Conservation (phyloP, 768 basidiomycete species). For the Rhodotorula kratochvilovae region DNA sequence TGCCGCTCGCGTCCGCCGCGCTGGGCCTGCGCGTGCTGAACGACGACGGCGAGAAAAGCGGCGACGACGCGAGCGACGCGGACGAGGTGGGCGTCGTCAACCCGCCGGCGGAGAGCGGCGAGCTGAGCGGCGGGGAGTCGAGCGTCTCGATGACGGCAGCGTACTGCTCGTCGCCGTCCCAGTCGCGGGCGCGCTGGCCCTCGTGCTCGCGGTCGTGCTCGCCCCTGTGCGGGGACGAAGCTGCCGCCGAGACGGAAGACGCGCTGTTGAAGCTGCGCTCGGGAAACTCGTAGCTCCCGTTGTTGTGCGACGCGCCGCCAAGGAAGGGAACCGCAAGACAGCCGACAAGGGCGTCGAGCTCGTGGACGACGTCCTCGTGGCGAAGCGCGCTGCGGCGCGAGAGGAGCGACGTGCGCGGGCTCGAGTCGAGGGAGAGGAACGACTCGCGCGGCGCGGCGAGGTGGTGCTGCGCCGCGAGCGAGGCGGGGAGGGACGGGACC, state of each 20-base stretch:
- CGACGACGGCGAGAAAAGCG: background rate
- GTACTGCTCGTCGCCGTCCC: background rate
- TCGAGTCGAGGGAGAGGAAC: background rate
- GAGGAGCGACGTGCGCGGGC: background rate
- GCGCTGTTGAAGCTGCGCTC: background rate
- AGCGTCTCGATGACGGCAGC: background rate
- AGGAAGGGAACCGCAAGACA: background rate
- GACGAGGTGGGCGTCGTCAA: background rate
- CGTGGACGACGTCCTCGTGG: background rate
- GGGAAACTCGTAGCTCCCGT: slow-evolving; percentile 11
- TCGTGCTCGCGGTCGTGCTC: too few relatives aligned
- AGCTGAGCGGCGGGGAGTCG: too few relatives aligned
- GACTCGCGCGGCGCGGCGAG: background rate
- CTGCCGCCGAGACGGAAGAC: too few relatives aligned
- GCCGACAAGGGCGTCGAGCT: slow-evolving; percentile 3
- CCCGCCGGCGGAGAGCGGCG: too few relatives aligned
- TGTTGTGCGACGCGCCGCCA: background rate
- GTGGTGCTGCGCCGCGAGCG: background rate
- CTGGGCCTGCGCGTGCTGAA: too few relatives aligned
- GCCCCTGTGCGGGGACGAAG: too few relatives aligned
- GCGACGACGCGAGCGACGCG: too few relatives aligned
- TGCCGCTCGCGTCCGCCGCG: background rate
- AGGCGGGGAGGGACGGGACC: background rate
- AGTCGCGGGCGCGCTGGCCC: too few relatives aligned
- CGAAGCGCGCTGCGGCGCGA: background rate